Percentiles rank a stretch among this genome's conserved stretches.
Conservation (phyloP, 2,329 filamentous ascomycete genomes). For the Colletotrichum sp. region DNA sequence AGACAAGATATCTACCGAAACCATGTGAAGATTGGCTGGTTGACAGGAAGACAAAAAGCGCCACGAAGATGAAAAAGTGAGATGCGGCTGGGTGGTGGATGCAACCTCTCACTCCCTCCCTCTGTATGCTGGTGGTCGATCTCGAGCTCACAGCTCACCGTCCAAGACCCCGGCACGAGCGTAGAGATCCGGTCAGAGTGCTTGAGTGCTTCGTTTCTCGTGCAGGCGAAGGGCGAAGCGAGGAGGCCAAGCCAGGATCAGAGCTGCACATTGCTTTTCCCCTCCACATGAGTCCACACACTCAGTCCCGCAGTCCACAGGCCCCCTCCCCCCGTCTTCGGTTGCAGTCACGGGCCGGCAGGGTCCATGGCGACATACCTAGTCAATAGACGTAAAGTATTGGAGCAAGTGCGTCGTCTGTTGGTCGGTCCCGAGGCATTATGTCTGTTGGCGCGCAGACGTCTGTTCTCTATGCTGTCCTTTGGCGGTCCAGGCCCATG, state of each 20-base stretch:
- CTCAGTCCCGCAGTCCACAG: neutral
- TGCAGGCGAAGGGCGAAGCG: conserved; percentile 2
- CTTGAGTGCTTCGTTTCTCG: neutral
- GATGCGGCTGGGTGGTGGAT: neutral
- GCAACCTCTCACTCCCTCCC: neutral
- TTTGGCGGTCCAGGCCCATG: neutral
- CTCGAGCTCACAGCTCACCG: neutral
- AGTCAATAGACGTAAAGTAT: neutral
- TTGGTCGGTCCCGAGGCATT: neutral
- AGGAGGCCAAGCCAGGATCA: conserved; percentile 13
- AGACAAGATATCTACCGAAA: neutral
- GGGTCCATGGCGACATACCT: neutral
- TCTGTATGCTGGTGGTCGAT: neutral
- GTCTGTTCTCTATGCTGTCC: neutral
- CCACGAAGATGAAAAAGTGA: neutral
- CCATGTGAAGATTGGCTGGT: neutral
- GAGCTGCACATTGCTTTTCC: neutral
- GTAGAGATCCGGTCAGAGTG: neutral
- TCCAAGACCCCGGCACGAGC: neutral
- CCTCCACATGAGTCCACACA: neutral
- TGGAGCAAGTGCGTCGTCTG: neutral
- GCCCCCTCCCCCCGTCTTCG: neutral
- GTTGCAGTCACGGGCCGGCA: neutral
- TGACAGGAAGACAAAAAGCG: neutral
- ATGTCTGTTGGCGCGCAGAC: neutral